A percentile compares a stretch with the other conserved stretches of the same genome.
phyloP scores from a whole-genome alignment of 2,329 filamentous ascomycete species.

The Apiospora malaysiana region DNA sequence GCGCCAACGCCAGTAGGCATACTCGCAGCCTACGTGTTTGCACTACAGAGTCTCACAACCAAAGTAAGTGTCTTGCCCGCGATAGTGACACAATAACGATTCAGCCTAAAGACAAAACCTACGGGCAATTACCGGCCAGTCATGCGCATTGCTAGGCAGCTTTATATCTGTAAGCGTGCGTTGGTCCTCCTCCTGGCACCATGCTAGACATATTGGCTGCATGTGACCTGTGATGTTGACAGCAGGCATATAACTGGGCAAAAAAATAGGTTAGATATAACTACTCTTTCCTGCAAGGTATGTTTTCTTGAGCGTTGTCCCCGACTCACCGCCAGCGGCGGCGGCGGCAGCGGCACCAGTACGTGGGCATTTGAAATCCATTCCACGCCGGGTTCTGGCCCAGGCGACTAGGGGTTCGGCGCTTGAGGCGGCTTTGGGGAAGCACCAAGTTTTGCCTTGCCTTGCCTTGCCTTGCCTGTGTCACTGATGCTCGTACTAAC shows the following conservation, averaged over 20 bases:
- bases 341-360: neutral
- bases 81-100: neutral
- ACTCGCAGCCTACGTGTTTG: neutral
- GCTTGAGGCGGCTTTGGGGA: neutral
- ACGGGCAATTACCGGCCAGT: neutral
- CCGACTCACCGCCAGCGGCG: neutral
- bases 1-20: neutral
- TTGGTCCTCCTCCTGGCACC: neutral
- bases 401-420: neutral
- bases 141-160: neutral
- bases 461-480: neutral
- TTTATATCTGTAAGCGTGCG: neutral
- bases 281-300: neutral
- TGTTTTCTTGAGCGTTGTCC: neutral
- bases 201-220: neutral
- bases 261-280: neutral
- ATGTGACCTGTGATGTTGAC: neutral
- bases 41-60: neutral
- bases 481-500: neutral
- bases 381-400: neutral
- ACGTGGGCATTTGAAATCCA: neutral
- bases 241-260: neutral
- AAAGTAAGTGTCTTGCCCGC: neutral
- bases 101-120: neutral
- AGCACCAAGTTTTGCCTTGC: neutral